phyloP scores from a whole-genome alignment of 164 flowering plant species.

The Aristolochia californica region DNA sequence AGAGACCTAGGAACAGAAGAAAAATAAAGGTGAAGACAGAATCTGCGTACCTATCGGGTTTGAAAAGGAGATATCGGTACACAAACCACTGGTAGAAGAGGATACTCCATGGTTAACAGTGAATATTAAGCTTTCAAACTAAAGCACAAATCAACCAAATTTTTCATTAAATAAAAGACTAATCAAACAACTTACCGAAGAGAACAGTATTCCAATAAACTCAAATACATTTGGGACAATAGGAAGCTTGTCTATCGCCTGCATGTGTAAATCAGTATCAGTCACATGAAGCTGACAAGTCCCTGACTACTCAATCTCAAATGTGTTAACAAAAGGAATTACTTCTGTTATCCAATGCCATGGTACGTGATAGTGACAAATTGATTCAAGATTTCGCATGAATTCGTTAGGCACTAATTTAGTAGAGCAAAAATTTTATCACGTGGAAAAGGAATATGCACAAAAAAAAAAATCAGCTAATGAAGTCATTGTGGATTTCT shows the following conservation, averaged over 20 bases:
- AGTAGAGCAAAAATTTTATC: no score
- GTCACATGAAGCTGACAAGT: neutral
- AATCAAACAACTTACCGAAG: conserved; percentile 46
- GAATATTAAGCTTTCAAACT: neutral
- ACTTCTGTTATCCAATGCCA: no score
- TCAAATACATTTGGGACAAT: conserved; percentile 57
- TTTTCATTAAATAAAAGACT: neutral
- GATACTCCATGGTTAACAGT: neutral
- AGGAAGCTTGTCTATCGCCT: conserved; percentile 88
- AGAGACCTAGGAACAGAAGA: neutral
- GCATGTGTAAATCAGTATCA: neutral
- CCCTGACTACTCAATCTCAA: no score
- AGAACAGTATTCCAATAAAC: conserved; percentile 62
- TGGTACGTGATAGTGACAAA: no score
- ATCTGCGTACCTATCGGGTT: conserved; percentile 61
- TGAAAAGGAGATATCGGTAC: conserved; percentile 82
- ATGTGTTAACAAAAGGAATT: no score
- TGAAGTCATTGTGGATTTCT: no score
- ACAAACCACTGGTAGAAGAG: conserved; percentile 68
- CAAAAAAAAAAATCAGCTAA: no score
- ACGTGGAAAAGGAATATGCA: no score
- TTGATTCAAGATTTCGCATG: no score
- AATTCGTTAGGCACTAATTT: no score
- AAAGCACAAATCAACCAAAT: neutral
- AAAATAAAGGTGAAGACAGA: neutral